phyloP scores from a whole-genome alignment of 1,284 basidiomycete genomes.

The Tilletia indica region DNA sequence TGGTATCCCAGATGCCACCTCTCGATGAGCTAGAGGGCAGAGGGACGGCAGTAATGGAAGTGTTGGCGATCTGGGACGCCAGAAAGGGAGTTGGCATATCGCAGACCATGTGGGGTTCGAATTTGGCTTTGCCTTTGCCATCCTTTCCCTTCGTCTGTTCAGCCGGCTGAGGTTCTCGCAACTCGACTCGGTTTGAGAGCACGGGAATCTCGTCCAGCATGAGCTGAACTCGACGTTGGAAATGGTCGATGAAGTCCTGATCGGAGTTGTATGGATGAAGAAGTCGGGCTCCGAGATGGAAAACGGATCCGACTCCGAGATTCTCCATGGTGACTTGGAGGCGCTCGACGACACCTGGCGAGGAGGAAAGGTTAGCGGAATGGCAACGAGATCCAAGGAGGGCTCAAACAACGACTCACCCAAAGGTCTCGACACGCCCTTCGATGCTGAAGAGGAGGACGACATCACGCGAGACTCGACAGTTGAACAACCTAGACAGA shows the following conservation, averaged over 20 bases:
- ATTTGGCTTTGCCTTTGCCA: neutral
- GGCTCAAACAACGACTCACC: too few relatives aligned
- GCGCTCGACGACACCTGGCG: slow-evolving; percentile 6
- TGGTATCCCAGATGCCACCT: neutral
- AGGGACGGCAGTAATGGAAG: neutral
- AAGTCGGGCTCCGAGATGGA: slow-evolving; percentile 1
- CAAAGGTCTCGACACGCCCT: too few relatives aligned
- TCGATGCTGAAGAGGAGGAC: too few relatives aligned
- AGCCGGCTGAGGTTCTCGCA: neutral
- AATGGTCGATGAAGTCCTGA: neutral
- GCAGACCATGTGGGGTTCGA: slow-evolving; percentile 3
- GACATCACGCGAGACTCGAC: too few relatives aligned
- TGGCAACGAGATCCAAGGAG: too few relatives aligned
- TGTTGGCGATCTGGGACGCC: neutral
- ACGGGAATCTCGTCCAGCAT: neutral
- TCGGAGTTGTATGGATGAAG: neutral
- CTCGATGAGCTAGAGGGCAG: neutral
- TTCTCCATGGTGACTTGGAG: slow-evolving; percentile 14
- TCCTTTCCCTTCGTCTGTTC: neutral
- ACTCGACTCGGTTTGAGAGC: neutral
- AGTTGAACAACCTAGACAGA: too few relatives aligned
- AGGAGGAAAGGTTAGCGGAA: neutral
- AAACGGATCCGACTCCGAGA: neutral
- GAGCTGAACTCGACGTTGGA: neutral
- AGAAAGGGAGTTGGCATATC: neutral